A percentile compares a stretch with the other conserved stretches of the same genome.
These are phyloP conservation scores for Hortaea sp. DNA, from an alignment of 2,329 filamentous ascomycete genomes.

Conservation along the genomic window DNA sequence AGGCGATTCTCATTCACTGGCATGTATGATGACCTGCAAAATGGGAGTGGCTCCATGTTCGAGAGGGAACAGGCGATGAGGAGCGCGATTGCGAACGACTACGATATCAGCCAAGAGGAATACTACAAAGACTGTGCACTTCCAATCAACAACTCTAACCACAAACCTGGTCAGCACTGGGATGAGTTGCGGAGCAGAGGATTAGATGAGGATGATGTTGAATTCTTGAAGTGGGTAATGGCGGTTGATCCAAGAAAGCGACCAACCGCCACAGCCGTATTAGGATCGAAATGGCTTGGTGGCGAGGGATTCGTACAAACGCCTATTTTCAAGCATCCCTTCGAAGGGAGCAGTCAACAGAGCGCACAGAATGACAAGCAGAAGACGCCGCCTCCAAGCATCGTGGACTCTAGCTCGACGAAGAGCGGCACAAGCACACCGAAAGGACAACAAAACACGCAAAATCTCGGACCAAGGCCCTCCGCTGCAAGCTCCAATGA, in stretches of 20 bases:
- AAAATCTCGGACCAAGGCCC: neutral
- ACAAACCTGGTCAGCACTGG: constrained; percentile 14
- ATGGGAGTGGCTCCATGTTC: constrained; percentile 4
- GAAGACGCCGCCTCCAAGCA: neutral
- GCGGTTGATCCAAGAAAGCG: constrained; percentile 15
- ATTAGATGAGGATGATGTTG: constrained; percentile 14
- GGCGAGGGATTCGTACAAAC: neutral
- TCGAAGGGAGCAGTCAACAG: neutral
- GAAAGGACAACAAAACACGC: neutral
- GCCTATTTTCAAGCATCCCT: too few relatives aligned
- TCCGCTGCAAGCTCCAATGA: neutral
- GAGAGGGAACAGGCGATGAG: constrained; percentile 13
- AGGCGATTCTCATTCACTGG: constrained; percentile 15
- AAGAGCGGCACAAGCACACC: neutral
- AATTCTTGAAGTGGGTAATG: constrained; percentile 17
- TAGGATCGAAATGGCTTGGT: constrained; percentile 8
- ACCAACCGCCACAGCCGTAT: constrained; percentile 15
- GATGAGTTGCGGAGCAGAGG: constrained; percentile 11
- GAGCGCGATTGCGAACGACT: constrained; percentile 17
- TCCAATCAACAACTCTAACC: constrained; percentile 8
- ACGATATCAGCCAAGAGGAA: constrained; percentile 13
- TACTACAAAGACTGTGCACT: constrained; percentile 15
- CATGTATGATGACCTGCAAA: constrained; percentile 17
- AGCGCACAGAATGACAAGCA: neutral
- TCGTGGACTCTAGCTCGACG: neutral